Percentiles rank a stretch among this genome's conserved stretches.
These are phyloP conservation scores for Aspergillus heteromorphus DNA, from an alignment of 495 filamentous ascomycete genomes.

Conservation along the genomic window DNA sequence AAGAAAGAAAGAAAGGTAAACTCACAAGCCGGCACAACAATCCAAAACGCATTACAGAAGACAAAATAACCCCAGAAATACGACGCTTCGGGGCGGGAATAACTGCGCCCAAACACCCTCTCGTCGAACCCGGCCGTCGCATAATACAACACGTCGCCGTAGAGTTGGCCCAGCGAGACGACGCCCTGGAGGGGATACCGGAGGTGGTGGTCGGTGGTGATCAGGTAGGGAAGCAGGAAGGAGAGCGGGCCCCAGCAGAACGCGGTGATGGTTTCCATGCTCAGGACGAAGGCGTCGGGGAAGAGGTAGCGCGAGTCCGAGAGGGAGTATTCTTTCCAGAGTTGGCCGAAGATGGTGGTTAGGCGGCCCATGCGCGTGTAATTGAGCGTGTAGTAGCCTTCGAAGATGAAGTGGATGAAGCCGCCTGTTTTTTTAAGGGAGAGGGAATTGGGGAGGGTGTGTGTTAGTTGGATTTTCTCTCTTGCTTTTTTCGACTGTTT, in stretches of 20 bases:
- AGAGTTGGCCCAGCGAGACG: slow-evolving; percentile 69
- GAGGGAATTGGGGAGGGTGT: not conserved
- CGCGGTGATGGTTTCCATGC: slow-evolving; percentile 70
- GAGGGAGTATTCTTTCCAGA: slow-evolving; percentile 79
- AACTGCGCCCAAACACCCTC: slow-evolving; percentile 43
- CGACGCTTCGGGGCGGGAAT: slow-evolving; percentile 63
- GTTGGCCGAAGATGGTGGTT: slow-evolving; percentile 57
- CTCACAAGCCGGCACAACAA: slow-evolving; percentile 56
- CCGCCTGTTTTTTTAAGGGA: slow-evolving; percentile 48
- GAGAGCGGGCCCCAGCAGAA: slow-evolving; percentile 73
- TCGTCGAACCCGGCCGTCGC: slow-evolving; percentile 62
- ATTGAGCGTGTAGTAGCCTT: slow-evolving; percentile 66
- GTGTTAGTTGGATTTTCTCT: slow-evolving; percentile 1
- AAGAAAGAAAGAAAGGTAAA: slow-evolving; percentile 2
- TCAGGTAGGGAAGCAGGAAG: slow-evolving; percentile 53
- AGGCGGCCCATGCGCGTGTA: slow-evolving; percentile 39
- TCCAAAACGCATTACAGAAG: slow-evolving; percentile 74
- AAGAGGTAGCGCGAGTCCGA: slow-evolving; percentile 74
- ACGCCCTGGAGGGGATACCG: slow-evolving; percentile 64
- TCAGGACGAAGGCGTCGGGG: slow-evolving; percentile 65
- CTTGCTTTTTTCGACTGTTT: not conserved
- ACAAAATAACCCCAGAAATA: slow-evolving; percentile 82
- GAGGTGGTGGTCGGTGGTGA: slow-evolving; percentile 47
- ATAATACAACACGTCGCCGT: slow-evolving; percentile 78
- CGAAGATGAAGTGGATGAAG: slow-evolving; percentile 65